phyloP scores from a whole-genome alignment of 208 protist genomes.

The Crithidia bombi region DNA sequence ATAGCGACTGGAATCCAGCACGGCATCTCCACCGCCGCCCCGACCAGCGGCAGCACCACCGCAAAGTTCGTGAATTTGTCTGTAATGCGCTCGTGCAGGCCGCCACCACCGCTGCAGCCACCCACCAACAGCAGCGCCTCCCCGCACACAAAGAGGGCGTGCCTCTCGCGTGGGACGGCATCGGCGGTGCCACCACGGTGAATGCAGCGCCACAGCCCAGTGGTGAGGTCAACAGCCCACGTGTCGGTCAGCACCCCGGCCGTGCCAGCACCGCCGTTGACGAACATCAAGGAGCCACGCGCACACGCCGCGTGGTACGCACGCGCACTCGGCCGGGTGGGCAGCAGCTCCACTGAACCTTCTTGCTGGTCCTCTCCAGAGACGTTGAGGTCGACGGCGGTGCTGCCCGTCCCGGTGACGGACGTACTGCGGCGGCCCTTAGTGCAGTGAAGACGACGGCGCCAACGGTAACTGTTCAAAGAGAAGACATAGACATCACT shows the following conservation, averaged over 20 bases:
- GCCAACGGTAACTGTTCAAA: conserved; percentile 61
- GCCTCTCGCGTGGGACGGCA: conserved; percentile 65
- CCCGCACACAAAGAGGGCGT: conserved; percentile 73
- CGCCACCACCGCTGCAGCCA: conserved; percentile 57
- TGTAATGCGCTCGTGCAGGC: conserved; percentile 41
- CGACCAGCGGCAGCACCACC: conserved; percentile 55
- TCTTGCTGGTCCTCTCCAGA: not conserved
- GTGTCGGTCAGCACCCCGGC: conserved; percentile 59
- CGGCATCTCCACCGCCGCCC: conserved; percentile 29
- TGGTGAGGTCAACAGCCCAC: conserved; percentile 66
- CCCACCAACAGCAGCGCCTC: conserved; percentile 76
- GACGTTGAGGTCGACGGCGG: conserved; percentile 2
- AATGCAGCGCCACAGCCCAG: conserved; percentile 57
- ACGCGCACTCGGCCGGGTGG: conserved; percentile 35
- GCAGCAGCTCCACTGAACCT: not conserved
- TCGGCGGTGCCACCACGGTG: conserved; percentile 68
- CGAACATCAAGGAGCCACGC: conserved; percentile 59
- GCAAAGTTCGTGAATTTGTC: conserved; percentile 78
- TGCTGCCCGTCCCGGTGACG: not conserved
- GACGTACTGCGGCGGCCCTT: conserved; percentile 2
- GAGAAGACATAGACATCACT: conserved; percentile 50
- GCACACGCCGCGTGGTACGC: conserved; percentile 72
- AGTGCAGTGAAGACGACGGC: conserved; percentile 17
- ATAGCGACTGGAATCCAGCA: conserved; percentile 85
- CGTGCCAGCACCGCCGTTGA: conserved; percentile 66